A percentile compares a stretch with the other conserved stretches of the same genome.
Conservation (phyloP, 2,329 filamentous ascomycete genomes). For the Torrubiellomyces zombiae region DNA sequence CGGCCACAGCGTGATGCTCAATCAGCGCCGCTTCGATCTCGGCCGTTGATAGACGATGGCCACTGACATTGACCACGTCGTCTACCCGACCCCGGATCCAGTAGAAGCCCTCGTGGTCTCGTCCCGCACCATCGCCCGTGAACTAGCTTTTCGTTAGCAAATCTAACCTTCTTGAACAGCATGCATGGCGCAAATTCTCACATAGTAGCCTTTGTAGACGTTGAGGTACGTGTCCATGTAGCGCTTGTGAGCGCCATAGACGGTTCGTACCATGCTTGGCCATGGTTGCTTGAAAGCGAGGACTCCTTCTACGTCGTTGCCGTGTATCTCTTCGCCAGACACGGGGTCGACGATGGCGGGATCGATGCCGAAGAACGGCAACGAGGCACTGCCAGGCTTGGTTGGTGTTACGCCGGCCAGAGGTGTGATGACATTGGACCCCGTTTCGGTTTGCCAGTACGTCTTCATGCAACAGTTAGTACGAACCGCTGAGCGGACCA, state of each 20-base stretch:
- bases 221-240: constrained; percentile 99
- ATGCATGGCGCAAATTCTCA: too few species aligned
- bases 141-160: constrained; percentile 33
- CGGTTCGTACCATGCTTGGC: constrained; percentile 96
- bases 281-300: constrained; percentile 94
- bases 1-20: constrained; percentile 77
- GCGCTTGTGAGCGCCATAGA: constrained; percentile 93
- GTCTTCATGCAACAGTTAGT: constrained; percentile 40
- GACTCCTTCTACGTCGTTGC: constrained; percentile 95
- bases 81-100: constrained; percentile 98
- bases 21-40: constrained; percentile 96
- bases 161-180: not conserved
- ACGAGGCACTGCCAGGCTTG: constrained; percentile 87
- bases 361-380: constrained; percentile 97
- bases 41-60: constrained; percentile 87
- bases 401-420: constrained; percentile 87
- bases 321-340: constrained; percentile 79
- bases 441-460: constrained; percentile 99
- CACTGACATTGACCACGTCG: constrained; percentile 95
- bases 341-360: constrained; percentile 95
- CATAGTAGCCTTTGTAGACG: constrained; percentile 96
- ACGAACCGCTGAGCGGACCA: too few species aligned
- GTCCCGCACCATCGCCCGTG: constrained; percentile 83
- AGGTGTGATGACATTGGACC: constrained; percentile 88
- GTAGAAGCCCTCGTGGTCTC: constrained; percentile 97